These are phyloP conservation scores for Umbelopsis isabellina DNA, from an alignment of 192 early-diverging fungal species.

Conservation along the genomic window DNA sequence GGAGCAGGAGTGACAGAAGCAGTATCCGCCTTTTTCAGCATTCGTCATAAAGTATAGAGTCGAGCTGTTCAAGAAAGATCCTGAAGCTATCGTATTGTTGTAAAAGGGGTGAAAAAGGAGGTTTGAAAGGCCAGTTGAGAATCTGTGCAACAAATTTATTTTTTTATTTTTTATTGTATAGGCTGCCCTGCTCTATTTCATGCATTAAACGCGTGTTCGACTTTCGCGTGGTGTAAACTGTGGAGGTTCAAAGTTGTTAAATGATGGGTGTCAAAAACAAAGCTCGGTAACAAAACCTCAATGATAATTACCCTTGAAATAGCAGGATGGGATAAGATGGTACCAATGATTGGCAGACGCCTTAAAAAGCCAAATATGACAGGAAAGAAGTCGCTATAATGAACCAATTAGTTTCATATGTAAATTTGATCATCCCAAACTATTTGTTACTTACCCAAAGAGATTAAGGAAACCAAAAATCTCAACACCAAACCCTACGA, in stretches of 20 bases:
- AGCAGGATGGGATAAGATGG: constrained; percentile 80
- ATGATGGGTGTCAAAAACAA: too few species aligned
- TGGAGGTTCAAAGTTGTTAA: too few species aligned
- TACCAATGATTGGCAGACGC: constrained; percentile 86
- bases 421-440: too few species aligned
- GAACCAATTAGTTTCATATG: constrained; percentile 4
- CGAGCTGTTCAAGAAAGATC: background rate
- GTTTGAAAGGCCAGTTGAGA: constrained; percentile 9
- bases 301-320: constrained; percentile 63
- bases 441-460: constrained; percentile 72
- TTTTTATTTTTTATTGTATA: background rate
- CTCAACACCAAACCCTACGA: constrained; percentile 86
- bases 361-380: constrained; percentile 84
- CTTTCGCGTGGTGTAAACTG: background rate
- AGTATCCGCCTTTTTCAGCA: constrained; percentile 22
- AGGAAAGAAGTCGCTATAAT: constrained; percentile 90
- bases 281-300: too few species aligned
- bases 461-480: constrained; percentile 94
- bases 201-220: background rate
- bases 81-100: constrained; percentile 11
- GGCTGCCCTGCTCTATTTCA: background rate
- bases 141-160: constrained; percentile 16
- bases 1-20: constrained; percentile 2
- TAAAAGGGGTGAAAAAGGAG: constrained; percentile 18
- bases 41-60: constrained; percentile 22